Evolutionary conservation across 305 asterid genomes (phyloP), one percentile per base, ranked within the genome.

Genomic region (Fraxinus velutina): DNA sequence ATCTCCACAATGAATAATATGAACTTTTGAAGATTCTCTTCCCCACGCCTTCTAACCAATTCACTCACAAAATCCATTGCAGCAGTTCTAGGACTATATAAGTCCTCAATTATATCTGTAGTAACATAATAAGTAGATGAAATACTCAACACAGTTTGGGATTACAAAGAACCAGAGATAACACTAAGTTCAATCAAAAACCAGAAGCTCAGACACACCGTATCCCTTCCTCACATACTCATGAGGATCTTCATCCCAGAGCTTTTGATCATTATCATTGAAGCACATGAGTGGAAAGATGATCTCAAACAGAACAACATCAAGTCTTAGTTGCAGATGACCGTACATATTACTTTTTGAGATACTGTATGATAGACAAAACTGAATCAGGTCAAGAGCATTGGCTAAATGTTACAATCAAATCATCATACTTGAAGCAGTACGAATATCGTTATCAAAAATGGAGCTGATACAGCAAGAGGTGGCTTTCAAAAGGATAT

Each of bases 141-240:
- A 72, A 83, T 24, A 75, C 57, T 36, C 34, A 64, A 72, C 76
- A 17, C 33, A 80, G 70, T 71, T 64, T 13, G 76, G 57, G 77
- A 75, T 55, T 70, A 36, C 27, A 30, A 72, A 73, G 50, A 55
- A 77, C 19, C 3, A 47, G 60, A 81, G 79, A 37, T 32, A 76
- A 21, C 15, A 19, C 2, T 74, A 32, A 57, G 42, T 77, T n/a
- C 21, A 70, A 57, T n/a, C 13, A n/a, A 44, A 75, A 60, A 73
- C 57, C 75, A 76, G 75, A 80, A 64, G 17, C 30, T 64, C 30
- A 71, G 76, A 85, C 93, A 79, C 85, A 96, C 99, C 99, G 79
- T 94, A 94, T 85, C 99, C 99, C 89, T 94, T 97, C 91, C 98
- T 92, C 85, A 94, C 98, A 86, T 97, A 97, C 87, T 97, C 99